Evolutionary conservation across 164 flowering plant species (phyloP), one percentile per base, ranked within the genome.

Genomic region (Liriodendron chinense): DNA sequence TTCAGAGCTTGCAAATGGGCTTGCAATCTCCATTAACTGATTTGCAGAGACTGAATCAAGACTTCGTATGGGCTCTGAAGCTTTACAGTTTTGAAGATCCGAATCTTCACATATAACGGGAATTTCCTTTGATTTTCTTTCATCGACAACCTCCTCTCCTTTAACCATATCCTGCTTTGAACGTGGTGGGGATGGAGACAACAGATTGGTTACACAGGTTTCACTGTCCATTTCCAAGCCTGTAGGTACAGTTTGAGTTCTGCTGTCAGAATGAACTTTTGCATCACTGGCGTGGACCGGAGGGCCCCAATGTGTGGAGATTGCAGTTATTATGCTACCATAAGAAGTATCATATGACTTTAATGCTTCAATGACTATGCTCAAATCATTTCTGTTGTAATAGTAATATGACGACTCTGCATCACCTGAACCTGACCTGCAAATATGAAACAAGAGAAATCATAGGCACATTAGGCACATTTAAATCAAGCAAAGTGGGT

Each of bases 391-490:
- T 69, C 78, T 84, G 78, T 84, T 84, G 81, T 96, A 96, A 78
- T 82, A 92, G 43, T 73, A 82, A 73, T 79, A 80, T 16, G 84
- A 81, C 25, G 83, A 74, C 47, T 85, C 90, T 47, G 72, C 63
- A 56, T 87, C 88, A 74, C 75, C 78, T 34, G 91, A 89, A 74
- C 92, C 91, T 62, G 85, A 85, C 85, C 99, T 96, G 98, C 86
- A 89, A 82, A 53, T 72, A 64, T 74, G 81, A 47, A 50, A 25
- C 20, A 66, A 7, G 25, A 7, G 56, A 47, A 21, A 65, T 23
- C 67, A 2, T 47, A 9, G 48, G n/a, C 22, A 16, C 48, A 5
- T 6, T n/a, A n/a, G n/a, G n/a, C n/a, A n/a, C n/a, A n/a, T 24
- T 25, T 24, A 47, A 43, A 65, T 3, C 22, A 18, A 61, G 22